phyloP scores from a whole-genome alignment of 1,284 basidiomycete species.

The Coniferiporia weirii region DNA sequence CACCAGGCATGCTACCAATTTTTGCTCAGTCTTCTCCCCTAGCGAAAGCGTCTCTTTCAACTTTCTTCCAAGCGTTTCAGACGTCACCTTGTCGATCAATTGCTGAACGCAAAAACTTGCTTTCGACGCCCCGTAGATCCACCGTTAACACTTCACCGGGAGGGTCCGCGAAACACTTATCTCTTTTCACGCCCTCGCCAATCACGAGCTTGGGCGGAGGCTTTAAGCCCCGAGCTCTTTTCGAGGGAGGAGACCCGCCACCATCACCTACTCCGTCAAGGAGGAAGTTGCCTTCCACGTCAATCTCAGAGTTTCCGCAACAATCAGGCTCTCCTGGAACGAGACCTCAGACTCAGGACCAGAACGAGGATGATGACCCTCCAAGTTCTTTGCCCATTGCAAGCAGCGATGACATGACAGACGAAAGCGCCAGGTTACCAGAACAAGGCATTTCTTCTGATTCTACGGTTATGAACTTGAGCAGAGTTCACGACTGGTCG shows the following conservation, averaged over 20 bases:
- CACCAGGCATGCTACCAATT: constrained; percentile 9
- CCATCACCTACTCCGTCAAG: constrained; percentile 15
- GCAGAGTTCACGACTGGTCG: constrained; percentile 15
- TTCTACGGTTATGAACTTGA: constrained; percentile 11
- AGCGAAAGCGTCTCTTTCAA: neutral
- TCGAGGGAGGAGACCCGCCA: constrained; percentile 6
- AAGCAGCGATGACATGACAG: constrained; percentile 14
- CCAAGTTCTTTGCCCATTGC: constrained; percentile 15
- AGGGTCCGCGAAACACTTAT: constrained; percentile 4
- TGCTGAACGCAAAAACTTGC: neutral
- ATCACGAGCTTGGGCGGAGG: neutral
- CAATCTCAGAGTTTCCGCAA: neutral
- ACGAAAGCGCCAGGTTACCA: neutral
- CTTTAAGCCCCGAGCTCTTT: neutral
- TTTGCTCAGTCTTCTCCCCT: constrained; percentile 17
- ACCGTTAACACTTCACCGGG: neutral
- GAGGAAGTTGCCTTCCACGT: neutral
- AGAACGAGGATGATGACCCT: neutral
- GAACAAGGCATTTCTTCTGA: constrained; percentile 7
- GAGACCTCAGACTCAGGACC: neutral
- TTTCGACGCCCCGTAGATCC: constrained; percentile 2
- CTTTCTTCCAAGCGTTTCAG: constrained; percentile 17
- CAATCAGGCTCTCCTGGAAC: neutral
- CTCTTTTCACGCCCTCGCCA: constrained; percentile 18
- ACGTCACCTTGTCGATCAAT: constrained; percentile 14